A percentile compares a stretch with the other conserved stretches of the same genome.
Conservation (phyloP, 1,139 yeast genomes). For the Debaryomycetaceae sp. region DNA sequence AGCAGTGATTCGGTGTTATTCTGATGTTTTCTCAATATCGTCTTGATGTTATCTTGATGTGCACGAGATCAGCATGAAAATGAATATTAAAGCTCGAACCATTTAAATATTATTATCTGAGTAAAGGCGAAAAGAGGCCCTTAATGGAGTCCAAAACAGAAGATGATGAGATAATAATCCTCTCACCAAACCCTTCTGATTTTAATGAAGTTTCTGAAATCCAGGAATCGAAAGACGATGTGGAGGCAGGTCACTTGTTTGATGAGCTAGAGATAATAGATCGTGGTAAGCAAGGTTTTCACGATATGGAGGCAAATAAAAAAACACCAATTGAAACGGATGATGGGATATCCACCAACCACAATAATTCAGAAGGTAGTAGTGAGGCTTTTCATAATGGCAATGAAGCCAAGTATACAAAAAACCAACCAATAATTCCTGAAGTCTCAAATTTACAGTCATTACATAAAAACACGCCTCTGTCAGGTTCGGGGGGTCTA, state of each 20-base stretch:
- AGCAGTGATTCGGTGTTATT: too few relatives aligned
- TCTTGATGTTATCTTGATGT: too few relatives aligned
- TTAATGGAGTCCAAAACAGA: neutral
- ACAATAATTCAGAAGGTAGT: neutral
- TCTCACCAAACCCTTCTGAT: neutral
- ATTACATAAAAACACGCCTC: neutral
- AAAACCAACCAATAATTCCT: too few relatives aligned
- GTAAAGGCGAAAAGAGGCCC: neutral
- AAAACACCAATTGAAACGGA: too few relatives aligned
- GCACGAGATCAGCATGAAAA: too few relatives aligned
- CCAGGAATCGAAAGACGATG: neutral
- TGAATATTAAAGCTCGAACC: too few relatives aligned
- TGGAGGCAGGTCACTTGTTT: too few relatives aligned
- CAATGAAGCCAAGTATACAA: too few relatives aligned
- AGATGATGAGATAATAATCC: neutral
- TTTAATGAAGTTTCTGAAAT: neutral
- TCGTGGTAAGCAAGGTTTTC: neutral
- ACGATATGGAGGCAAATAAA: neutral
- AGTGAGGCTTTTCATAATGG: neutral
- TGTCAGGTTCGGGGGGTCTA: neutral
- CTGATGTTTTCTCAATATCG: too few relatives aligned
- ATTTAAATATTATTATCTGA: too few relatives aligned
- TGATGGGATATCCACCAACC: too few relatives aligned
- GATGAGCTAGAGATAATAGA: neutral
- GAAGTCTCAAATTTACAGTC: neutral